A percentile compares a stretch with the other conserved stretches of the same genome.
These are phyloP conservation scores for Nemophila menziesii DNA, from an alignment of 257 asterid species.

Conservation along the genomic window DNA sequence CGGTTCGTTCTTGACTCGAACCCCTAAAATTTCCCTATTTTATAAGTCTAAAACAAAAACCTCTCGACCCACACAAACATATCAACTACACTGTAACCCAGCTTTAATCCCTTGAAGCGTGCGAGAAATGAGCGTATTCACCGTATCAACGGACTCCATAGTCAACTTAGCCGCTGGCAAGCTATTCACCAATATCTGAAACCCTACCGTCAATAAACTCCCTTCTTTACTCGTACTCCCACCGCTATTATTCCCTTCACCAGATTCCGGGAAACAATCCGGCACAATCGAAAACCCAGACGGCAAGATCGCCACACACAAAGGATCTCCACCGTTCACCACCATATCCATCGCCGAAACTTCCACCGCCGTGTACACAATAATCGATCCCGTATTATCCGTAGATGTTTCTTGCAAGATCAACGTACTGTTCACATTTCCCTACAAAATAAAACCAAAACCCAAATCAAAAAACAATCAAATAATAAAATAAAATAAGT, in stretches of 20 bases:
- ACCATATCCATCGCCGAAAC: slow-evolving; percentile 33
- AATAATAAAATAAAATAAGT: too few relatives aligned
- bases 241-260: slow-evolving; percentile 7
- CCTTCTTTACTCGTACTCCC: slow-evolving; percentile 10
- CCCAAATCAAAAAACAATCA: background rate
- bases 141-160: slow-evolving; percentile 50
- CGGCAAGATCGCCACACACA: slow-evolving; percentile 46
- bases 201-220: slow-evolving; percentile 48
- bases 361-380: slow-evolving; percentile 54
- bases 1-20: slow-evolving; percentile 90
- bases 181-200: slow-evolving; percentile 51
- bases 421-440: slow-evolving; percentile 30
- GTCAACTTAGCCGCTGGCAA: slow-evolving; percentile 48
- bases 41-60: background rate
- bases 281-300: slow-evolving; percentile 75
- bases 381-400: slow-evolving; percentile 47
- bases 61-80: background rate
- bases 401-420: slow-evolving; percentile 58
- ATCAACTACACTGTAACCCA: slow-evolving; percentile 33
- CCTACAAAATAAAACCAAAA: slow-evolving; percentile 25
- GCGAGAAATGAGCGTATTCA: slow-evolving; percentile 44
- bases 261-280: slow-evolving; percentile 24
- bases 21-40: slow-evolving; percentile 6
- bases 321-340: slow-evolving; percentile 61
- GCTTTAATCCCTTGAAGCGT: slow-evolving; percentile 47